These are phyloP conservation scores for Metschnikowia kunwiensis DNA, from an alignment of 805 yeast species.

Conservation along the genomic window DNA sequence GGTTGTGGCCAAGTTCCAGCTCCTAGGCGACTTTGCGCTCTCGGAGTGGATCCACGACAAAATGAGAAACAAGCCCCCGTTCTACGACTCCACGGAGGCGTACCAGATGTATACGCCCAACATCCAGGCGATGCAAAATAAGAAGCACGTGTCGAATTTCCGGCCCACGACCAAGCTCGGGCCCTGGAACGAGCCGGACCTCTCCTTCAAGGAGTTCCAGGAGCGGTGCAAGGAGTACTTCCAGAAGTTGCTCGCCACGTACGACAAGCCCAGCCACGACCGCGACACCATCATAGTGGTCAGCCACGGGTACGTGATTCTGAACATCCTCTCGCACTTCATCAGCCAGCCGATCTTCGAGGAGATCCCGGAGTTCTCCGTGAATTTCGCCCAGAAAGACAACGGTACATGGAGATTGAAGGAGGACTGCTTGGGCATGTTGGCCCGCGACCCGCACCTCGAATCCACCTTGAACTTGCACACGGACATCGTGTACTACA, in stretches of 20 bases:
- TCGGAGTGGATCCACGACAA: conserved; percentile 46
- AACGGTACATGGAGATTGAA: conserved; percentile 30
- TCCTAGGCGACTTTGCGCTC: conserved; percentile 43
- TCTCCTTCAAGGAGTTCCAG: conserved; percentile 39
- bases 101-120: conserved; percentile 46
- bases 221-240: conserved; percentile 38
- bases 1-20: conserved; percentile 34
- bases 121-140: conserved; percentile 33
- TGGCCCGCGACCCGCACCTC: conserved; percentile 22
- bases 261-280: conserved; percentile 34
- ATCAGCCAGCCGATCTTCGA: conserved; percentile 44
- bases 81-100: conserved; percentile 42
- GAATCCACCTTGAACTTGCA: conserved; percentile 37
- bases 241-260: conserved; percentile 40
- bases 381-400: conserved; percentile 31
- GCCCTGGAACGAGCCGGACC: conserved; percentile 40
- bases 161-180: conserved; percentile 43
- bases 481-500: conserved; percentile 42
- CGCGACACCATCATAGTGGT: conserved; percentile 36
- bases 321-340: conserved; percentile 38
- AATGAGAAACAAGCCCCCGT: conserved; percentile 42
- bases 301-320: conserved; percentile 42
- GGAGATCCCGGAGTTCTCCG: conserved; percentile 40
- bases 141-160: conserved; percentile 35
- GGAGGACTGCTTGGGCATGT: conserved; percentile 33